Base-by-base conservation (phyloP, 2,329 filamentous ascomycete species). In the Ophiostoma ips region DNA sequence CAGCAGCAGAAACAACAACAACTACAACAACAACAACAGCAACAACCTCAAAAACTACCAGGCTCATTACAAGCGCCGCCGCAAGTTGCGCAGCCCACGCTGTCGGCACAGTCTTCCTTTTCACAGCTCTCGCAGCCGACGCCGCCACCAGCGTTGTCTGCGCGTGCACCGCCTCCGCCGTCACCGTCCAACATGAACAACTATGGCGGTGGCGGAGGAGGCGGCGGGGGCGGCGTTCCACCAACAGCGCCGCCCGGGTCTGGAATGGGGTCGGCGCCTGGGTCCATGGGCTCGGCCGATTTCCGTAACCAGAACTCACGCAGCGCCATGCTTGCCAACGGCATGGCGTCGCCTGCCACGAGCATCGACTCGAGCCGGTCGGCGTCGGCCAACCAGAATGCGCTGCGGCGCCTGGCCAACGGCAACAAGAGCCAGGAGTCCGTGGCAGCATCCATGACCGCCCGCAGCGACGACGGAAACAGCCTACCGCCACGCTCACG, bases 391-490 rank as follows among this genome's bases (percentile, higher is more conserved):
- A 66, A 65, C 16, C 68, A 68, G 34, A 30, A 30, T 10, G 64
- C 67, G 1, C 61, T 77, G 40, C 67, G 71, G 44, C 70, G 71
- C 55, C 61, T 76, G 31, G 67, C 68, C 1, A 66, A 69, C 11
- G 67, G 64, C 53, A 79, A 79, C 59, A 71, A 69, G 58, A 79
- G 75, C 54, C 76, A 79, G 55, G 76, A 80, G 49, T 79, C 75
- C 0, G 63, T 77, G 2, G 69, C 66, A 1, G 64, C 63, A 18
- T 65, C 41, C n/a, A 44, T 41, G 38, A 30, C 38, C 13, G 38
- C 67, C 51, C 76, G 73, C 51, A 75, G 77, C 44, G 76, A 79
- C 58, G 63, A 66, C 5, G 64, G 62, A 5, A 40, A 11, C 49
- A 75, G 71, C 40, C 34, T 56, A 52, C 75, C 36, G 67, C 73